Percentiles rank a stretch among this genome's conserved stretches.
phyloP scores from a whole-genome alignment of 257 asterid genomes.

The Solanum chilense region DNA sequence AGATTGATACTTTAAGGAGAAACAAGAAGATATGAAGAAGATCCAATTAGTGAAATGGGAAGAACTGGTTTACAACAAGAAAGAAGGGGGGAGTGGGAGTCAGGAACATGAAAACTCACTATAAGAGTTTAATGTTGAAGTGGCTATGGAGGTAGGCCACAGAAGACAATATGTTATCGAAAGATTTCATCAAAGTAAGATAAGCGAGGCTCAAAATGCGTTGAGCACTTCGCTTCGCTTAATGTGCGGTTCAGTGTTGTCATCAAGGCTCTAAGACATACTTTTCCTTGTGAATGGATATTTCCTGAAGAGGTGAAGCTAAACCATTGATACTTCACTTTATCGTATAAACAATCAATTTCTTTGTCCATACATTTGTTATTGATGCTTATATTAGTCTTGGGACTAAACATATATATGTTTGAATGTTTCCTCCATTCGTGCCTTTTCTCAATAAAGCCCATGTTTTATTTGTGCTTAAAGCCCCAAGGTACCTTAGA shows the following conservation, averaged over 20 bases:
- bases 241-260: not conserved
- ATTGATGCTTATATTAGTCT: not conserved
- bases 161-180: not conserved
- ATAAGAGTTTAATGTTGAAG: not conserved
- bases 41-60: not conserved
- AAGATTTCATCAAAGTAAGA: not conserved
- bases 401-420: not conserved
- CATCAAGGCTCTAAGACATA: not conserved
- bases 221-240: not conserved
- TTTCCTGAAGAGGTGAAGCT: not conserved
- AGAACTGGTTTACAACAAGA: not conserved
- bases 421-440: not conserved
- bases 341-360: not conserved
- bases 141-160: not conserved
- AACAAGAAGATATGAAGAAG: not conserved
- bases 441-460: not conserved
- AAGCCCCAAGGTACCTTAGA: not conserved
- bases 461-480: not conserved
- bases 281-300: not conserved
- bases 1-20: not conserved
- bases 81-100: not conserved
- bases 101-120: not conserved
- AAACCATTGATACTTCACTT: not conserved
- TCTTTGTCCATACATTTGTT: not conserved
- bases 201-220: not conserved